Percentiles rank a stretch among this genome's conserved stretches.
Evolutionary conservation across 78 protist genomes (phyloP).

Genomic region (Isochrysis galbana): DNA sequence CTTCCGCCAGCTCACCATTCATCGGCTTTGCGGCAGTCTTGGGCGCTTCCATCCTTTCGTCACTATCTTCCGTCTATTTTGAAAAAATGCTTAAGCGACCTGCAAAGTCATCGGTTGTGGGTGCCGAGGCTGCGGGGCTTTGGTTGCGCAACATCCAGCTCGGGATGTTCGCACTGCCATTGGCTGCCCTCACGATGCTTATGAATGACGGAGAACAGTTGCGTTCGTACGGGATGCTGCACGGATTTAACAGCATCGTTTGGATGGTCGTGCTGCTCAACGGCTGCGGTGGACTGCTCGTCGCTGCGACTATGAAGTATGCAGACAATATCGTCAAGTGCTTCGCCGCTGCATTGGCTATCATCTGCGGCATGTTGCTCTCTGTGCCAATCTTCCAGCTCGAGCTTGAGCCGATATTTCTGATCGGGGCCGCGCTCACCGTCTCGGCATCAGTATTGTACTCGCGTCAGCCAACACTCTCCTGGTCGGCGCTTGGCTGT

Average conservation of each 20-base stretch:
- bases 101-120: background rate
- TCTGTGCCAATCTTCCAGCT: background rate
- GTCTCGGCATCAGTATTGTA: background rate
- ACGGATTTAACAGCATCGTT: background rate
- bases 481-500: no score
- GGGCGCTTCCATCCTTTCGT: slow-evolving; percentile 3
- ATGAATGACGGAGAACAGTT: background rate
- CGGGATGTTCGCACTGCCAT: background rate
- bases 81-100: background rate
- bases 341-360: slow-evolving; percentile 22
- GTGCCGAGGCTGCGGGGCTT: background rate
- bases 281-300: slow-evolving; percentile 38
- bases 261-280: slow-evolving; percentile 14
- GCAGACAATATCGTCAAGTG: slow-evolving; percentile 48
- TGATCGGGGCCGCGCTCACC: slow-evolving; percentile 41
- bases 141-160: slow-evolving; percentile 30
- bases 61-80: slow-evolving; percentile 58
- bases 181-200: background rate
- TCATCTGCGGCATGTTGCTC: background rate
- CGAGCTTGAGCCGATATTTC: background rate
- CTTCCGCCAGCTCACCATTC: no score
- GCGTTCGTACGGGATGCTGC: slow-evolving; percentile 12
- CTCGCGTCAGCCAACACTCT: background rate
- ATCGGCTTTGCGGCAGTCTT: background rate
- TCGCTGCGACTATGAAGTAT: slow-evolving; percentile 39